Evolutionary conservation across 257 asterid genomes (phyloP), one percentile per base, ranked within the genome.

Genomic region (Schizonepeta tenuifolia): DNA sequence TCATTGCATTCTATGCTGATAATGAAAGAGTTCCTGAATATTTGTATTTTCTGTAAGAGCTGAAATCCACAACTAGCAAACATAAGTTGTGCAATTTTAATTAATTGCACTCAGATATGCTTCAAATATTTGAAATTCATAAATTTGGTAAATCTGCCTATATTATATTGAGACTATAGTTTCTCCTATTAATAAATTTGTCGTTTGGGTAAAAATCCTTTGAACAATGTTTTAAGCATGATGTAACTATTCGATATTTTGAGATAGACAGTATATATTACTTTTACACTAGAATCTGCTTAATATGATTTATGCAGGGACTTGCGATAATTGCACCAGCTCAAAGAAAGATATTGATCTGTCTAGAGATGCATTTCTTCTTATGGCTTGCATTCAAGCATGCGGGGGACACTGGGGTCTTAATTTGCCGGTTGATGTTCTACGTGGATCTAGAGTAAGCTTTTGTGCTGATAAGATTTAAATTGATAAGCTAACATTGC

Each of bases 371-470:
- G 96, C 97, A 74, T 93, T 86, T 89, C 97, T 93, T 85, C 84
- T 93, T 59, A 76, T 93, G 84, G 96, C 87, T 44, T 90, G 97
- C 84, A 80, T 91, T 81, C 93, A 82, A 47, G 72, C 96, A 20
- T 93, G 97, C 18, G 81, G 91, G 70, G 96, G 97, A 63, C 78
- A 87, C 55, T 93, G 92, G 93, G 98, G 98, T 60, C 91, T 93
- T 76, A 93, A 93, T 83, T 73, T 93, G 79, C 97, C 97, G 6
- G 76, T 93, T 20, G 97, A 89, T 79, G 90, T 91, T 77, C 98
- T 93, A 78, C 97, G 96, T 50, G 98, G 98, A 75, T 93, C 98
- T 78, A 87, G 88, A 79, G 98, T 91, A 88, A 86, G 96, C 69
- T 71, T 75, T 71, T 63, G 17, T 64, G 71, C 69, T 41, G 44